Evolutionary conservation across 1,139 yeast species (phyloP).

Genomic region (Geotrichum histeridarum): DNA sequence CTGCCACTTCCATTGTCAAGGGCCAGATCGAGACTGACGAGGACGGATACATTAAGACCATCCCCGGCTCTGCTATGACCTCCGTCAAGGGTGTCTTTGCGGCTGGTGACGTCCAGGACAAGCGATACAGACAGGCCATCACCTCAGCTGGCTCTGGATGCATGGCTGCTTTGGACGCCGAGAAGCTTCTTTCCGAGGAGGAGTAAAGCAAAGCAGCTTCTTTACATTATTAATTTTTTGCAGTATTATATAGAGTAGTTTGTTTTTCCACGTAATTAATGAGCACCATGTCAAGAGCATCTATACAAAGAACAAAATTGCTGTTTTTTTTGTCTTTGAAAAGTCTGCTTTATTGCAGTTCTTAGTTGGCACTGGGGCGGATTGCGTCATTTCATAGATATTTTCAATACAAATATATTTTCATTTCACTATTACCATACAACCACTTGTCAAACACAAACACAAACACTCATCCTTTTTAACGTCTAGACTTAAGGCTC

Average conservation of each 20-base stretch:
- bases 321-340: no score
- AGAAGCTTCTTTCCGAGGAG: slow-evolving; percentile 69
- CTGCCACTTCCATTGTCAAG: slow-evolving; percentile 80
- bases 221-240: background rate
- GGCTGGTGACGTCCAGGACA: slow-evolving; percentile 98
- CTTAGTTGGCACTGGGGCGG: no score
- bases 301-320: no score
- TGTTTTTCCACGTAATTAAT: background rate
- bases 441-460: no score
- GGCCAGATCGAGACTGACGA: slow-evolving; percentile 81
- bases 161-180: slow-evolving; percentile 98
- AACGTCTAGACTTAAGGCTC: slow-evolving; percentile 20
- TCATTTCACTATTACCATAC: no score
- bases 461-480: background rate
- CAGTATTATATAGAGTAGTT: background rate
- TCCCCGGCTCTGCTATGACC: slow-evolving; percentile 83
- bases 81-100: slow-evolving; percentile 92
- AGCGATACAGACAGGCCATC: slow-evolving; percentile 95
- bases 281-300: no score
- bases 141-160: slow-evolving; percentile 99
- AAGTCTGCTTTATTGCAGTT: no score
- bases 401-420: no score
- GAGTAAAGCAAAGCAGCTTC: slow-evolving; percentile 37
- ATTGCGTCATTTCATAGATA: background rate
- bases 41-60: slow-evolving; percentile 79